Percentiles rank a stretch among this genome's conserved stretches.
Evolutionary conservation across 2,329 filamentous ascomycete genomes (phyloP).

Genomic region (Sarocladiaceae sp.): DNA sequence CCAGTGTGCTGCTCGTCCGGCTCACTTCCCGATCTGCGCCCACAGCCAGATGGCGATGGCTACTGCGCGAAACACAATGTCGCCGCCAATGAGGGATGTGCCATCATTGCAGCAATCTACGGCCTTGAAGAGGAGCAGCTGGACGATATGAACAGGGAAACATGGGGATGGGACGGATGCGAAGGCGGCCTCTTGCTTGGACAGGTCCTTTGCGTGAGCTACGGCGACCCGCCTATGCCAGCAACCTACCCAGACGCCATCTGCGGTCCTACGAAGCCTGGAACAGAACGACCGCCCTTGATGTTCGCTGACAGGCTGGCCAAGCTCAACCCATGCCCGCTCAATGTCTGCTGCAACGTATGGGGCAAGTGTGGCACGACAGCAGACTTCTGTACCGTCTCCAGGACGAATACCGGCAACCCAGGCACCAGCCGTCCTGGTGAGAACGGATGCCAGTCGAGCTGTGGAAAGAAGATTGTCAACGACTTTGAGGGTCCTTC

Average conservation of each 20-base stretch:
- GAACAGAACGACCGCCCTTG: conserved; percentile 17
- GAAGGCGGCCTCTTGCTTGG: conserved; percentile 9
- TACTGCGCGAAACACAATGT: conserved; percentile 22
- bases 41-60: conserved; percentile 25
- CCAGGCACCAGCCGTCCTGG: conserved; percentile 11
- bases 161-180: conserved; percentile 32
- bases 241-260: conserved; percentile 14
- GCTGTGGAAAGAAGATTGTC: conserved; percentile 15
- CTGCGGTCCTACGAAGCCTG: conserved; percentile 18
- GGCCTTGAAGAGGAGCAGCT: conserved; percentile 31
- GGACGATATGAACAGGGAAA: conserved; percentile 28
- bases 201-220: conserved; percentile 23
- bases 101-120: conserved; percentile 24
- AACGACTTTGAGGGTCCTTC: conserved; percentile 9
- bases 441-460: conserved; percentile 15
- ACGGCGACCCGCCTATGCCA: conserved; percentile 22
- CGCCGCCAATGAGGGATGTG: conserved; percentile 27
- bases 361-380: conserved; percentile 38
- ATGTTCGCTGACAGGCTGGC: conserved; percentile 14
- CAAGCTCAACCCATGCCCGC: conserved; percentile 22
- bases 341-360: conserved; percentile 25
- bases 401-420: conserved; percentile 6
- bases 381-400: conserved; percentile 29
- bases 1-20: conserved; percentile 30
- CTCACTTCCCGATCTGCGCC: conserved; percentile 27